These are phyloP conservation scores for Colletotrichum sp. DNA, from an alignment of 2,329 filamentous ascomycete species.

Conservation along the genomic window DNA sequence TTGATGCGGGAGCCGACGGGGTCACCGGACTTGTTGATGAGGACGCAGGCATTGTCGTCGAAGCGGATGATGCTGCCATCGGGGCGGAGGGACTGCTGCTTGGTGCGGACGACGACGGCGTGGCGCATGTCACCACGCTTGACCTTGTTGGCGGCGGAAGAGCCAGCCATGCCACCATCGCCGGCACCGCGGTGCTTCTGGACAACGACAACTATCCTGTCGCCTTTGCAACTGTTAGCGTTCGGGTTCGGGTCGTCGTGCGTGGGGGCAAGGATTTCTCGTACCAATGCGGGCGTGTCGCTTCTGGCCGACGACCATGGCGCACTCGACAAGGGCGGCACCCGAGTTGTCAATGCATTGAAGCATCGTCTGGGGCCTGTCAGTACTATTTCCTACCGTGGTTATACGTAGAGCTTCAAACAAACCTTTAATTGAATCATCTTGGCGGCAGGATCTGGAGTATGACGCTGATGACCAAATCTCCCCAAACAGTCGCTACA, in stretches of 20 bases:
- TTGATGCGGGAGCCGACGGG: slow-evolving; percentile 93
- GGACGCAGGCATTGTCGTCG: slow-evolving; percentile 96
- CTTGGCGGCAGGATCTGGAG: slow-evolving; percentile 43
- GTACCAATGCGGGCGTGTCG: slow-evolving; percentile 86
- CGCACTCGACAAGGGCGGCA: slow-evolving; percentile 88
- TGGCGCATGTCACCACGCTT: slow-evolving; percentile 96
- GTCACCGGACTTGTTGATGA: slow-evolving; percentile 96
- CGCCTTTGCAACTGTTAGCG: slow-evolving; percentile 74
- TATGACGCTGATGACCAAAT: not conserved
- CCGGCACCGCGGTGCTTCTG: slow-evolving; percentile 90
- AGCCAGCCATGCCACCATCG: slow-evolving; percentile 73
- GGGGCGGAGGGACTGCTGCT: slow-evolving; percentile 82
- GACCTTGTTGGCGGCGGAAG: slow-evolving; percentile 86
- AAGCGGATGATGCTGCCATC: slow-evolving; percentile 93
- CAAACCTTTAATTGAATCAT: slow-evolving; percentile 92
- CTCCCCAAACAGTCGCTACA: slow-evolving; percentile 1
- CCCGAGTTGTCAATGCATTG: slow-evolving; percentile 99
- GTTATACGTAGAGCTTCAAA: not conserved
- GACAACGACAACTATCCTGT: slow-evolving; percentile 96
- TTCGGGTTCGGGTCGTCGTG: not conserved
- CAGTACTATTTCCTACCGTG: rapidly evolving
- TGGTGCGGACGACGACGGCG: slow-evolving; percentile 91
- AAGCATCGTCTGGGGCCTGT: slow-evolving; percentile 76
- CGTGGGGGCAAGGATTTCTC: slow-evolving; percentile 25
- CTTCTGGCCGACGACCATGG: slow-evolving; percentile 91